phyloP scores from a whole-genome alignment of 1,139 yeast species.

The Suzukiozyma palmioleophila region DNA sequence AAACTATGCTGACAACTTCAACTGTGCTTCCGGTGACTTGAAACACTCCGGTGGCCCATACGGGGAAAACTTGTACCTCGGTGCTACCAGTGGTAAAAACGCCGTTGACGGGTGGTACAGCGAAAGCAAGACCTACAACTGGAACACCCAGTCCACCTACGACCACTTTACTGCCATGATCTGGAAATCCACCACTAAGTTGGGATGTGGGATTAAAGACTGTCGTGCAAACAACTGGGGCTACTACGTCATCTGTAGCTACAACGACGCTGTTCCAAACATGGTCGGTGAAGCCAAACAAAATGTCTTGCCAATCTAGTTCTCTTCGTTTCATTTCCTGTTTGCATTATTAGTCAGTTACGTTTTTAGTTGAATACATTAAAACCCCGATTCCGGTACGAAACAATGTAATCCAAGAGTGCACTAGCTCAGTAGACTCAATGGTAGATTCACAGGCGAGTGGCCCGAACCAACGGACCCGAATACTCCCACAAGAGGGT shows the following conservation, averaged over 20 bases:
- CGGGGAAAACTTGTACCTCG: conserved; percentile 88
- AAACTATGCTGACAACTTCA: conserved; percentile 57
- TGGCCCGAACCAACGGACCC: too few relatives aligned
- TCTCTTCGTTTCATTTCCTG: background rate
- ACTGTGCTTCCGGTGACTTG: conserved; percentile 60
- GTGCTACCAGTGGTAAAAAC: conserved; percentile 48
- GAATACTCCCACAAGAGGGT: too few relatives aligned
- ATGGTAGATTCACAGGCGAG: too few relatives aligned
- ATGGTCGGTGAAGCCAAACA: conserved; percentile 37
- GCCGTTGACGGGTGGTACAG: conserved; percentile 82
- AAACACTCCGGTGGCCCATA: conserved; percentile 71
- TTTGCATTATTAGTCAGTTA: background rate
- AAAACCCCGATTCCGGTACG: background rate
- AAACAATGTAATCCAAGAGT: too few relatives aligned
- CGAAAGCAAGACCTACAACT: conserved; percentile 61
- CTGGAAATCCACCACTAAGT: conserved; percentile 64
- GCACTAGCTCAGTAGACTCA: too few relatives aligned
- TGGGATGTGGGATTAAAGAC: conserved; percentile 62
- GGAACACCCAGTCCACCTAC: conserved; percentile 23
- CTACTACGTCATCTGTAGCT: conserved; percentile 44
- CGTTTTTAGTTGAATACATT: conserved; percentile 1
- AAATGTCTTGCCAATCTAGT: conserved; percentile 41
- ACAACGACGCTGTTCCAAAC: conserved; percentile 45
- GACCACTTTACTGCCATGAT: conserved; percentile 86
- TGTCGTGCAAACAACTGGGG: conserved; percentile 42